Evolutionary conservation across 495 filamentous ascomycete genomes (phyloP).

Genomic region (Trichoderma asperelloides): DNA sequence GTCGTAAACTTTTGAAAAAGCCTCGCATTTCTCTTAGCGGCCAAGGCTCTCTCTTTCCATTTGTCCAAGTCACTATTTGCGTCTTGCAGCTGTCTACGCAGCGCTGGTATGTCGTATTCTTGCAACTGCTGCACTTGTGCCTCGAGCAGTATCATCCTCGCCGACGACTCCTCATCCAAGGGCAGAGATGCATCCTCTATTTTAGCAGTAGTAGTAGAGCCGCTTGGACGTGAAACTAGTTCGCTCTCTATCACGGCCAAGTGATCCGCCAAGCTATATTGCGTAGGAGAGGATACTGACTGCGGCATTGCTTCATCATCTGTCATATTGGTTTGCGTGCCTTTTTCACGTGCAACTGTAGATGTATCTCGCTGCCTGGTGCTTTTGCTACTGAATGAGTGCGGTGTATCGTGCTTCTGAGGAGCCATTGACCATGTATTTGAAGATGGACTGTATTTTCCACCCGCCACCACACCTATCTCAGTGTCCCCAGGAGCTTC

Average conservation of each 20-base stretch:
- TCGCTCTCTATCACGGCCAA: background rate
- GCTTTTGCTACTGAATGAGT: background rate
- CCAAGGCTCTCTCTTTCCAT: slow-evolving; percentile 43
- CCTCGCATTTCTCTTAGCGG: slow-evolving; percentile 37
- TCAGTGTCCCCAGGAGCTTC: background rate
- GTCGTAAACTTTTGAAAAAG: slow-evolving; percentile 26
- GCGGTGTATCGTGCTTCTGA: background rate
- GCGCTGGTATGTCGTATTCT: slow-evolving; percentile 28
- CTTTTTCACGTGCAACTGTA: background rate
- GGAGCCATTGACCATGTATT: background rate
- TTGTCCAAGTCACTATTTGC: slow-evolving; percentile 32
- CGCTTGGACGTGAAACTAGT: background rate
- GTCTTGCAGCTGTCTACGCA: slow-evolving; percentile 35
- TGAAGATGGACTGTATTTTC: background rate
- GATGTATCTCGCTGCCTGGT: background rate
- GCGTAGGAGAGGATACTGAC: background rate
- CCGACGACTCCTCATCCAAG: slow-evolving; percentile 26
- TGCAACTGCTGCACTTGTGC: slow-evolving; percentile 30
- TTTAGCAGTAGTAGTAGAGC: background rate
- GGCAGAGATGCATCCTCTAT: slow-evolving; percentile 11
- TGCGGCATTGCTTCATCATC: background rate
- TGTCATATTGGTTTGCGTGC: background rate
- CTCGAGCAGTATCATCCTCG: slow-evolving; percentile 33
- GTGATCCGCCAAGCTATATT: background rate
- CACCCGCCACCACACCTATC: background rate